phyloP scores from a whole-genome alignment of 306 rosid species.

The Fragaria nilgerrensis region DNA sequence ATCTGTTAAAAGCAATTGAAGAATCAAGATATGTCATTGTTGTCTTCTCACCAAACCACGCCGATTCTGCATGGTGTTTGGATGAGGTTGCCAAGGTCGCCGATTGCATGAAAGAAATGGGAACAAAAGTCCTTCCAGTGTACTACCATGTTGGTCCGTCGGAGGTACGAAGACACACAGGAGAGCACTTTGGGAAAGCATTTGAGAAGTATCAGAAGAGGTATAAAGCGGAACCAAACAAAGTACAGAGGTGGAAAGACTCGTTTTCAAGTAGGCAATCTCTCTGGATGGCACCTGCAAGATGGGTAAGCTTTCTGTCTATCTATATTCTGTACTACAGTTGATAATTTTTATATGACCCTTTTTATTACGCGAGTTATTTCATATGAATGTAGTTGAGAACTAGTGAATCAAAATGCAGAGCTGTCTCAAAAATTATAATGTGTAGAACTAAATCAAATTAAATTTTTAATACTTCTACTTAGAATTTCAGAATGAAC shows the following conservation, averaged over 20 bases:
- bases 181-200: background rate
- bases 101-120: background rate
- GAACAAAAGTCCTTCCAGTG: background rate
- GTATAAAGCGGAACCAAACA: background rate
- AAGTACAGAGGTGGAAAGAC: background rate
- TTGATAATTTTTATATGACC: no score
- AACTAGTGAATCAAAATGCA: no score
- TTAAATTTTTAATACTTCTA: no score
- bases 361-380: no score
- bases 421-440: no score
- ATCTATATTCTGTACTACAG: no score
- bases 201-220: background rate
- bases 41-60: background rate
- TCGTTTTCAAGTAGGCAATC: background rate
- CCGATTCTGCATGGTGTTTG: constrained; percentile 1
- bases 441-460: no score
- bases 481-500: no score
- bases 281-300: background rate
- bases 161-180: background rate
- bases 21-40: background rate
- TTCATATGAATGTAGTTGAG: no score
- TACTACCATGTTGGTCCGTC: background rate
- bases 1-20: background rate
- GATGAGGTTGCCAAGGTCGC: background rate
- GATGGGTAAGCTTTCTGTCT: background rate